Conservation (phyloP, 441 rosid genomes). For the Hura crepitans region DNA sequence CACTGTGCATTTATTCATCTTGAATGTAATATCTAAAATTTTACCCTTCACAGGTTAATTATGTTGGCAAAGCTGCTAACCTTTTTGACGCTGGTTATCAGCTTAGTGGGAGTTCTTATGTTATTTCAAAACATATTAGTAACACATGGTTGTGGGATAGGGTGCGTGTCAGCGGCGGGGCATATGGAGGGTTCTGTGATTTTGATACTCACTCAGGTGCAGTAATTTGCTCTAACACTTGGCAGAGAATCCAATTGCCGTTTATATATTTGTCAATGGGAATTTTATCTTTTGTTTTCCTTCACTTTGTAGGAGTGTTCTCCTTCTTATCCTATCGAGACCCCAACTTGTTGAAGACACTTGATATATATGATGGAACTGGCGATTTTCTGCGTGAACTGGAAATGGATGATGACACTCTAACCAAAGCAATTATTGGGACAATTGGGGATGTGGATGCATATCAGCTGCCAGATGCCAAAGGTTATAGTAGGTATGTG, state of each 20-base stretch:
- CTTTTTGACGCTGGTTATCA: constrained; percentile 66
- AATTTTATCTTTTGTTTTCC: background rate
- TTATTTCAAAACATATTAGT: constrained; percentile 81
- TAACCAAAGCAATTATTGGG: constrained; percentile 88
- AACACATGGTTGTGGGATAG: constrained; percentile 98
- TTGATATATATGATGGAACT: constrained; percentile 78
- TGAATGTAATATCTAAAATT: background rate
- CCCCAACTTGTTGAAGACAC: constrained; percentile 85
- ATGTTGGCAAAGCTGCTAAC: constrained; percentile 92
- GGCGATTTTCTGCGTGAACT: constrained; percentile 67
- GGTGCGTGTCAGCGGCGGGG: constrained; percentile 94
- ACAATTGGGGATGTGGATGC: constrained; percentile 90
- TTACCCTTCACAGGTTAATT: constrained; percentile 67
- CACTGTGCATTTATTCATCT: background rate
- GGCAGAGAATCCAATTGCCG: background rate
- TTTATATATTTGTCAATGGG: background rate
- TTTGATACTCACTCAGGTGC: constrained; percentile 92
- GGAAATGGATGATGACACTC: constrained; percentile 74
- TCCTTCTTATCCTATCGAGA: constrained; percentile 90
- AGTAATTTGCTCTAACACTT: background rate
- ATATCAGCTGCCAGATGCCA: constrained; percentile 96
- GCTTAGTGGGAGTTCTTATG: constrained; percentile 84
- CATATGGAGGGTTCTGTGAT: constrained; percentile 93
- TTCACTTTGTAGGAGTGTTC: constrained; percentile 56
- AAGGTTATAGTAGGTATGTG: constrained; percentile 85